A percentile compares a stretch with the other conserved stretches of the same genome.
These are phyloP conservation scores for Strobilomyces echinocephalus DNA, from an alignment of 768 basidiomycete genomes.

Conservation along the genomic window DNA sequence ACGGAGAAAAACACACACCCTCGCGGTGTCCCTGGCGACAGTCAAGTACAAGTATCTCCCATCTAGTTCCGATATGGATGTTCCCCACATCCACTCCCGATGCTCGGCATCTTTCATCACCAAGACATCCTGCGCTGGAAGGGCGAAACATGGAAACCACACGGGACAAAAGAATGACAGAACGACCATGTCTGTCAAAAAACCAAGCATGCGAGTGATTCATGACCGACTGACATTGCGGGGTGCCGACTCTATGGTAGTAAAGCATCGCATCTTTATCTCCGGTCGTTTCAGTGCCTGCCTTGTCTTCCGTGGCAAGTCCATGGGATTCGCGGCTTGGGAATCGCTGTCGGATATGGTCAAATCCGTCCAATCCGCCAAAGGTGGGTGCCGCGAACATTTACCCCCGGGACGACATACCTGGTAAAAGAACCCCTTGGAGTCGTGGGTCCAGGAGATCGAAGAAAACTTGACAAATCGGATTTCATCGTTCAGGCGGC, in stretches of 20 bases:
- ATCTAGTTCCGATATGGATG: constrained; percentile 54
- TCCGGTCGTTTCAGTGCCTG: constrained; percentile 53
- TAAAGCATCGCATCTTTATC: constrained; percentile 71
- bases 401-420: constrained; percentile 21
- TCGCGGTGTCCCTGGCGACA: constrained; percentile 55
- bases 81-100: constrained; percentile 61
- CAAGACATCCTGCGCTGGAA: constrained; percentile 61
- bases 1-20: constrained; percentile 36
- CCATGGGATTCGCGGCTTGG: constrained; percentile 49
- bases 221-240: constrained; percentile 47
- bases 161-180: background rate
- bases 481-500: constrained; percentile 59
- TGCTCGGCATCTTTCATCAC: constrained; percentile 60
- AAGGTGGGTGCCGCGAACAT: background rate
- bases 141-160: constrained; percentile 2
- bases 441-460: constrained; percentile 72
- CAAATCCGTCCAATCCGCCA: constrained; percentile 1
- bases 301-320: constrained; percentile 42
- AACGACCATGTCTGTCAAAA: constrained; percentile 3
- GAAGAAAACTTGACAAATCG: constrained; percentile 74
- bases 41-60: constrained; percentile 59
- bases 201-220: background rate
- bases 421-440: constrained; percentile 84
- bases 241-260: constrained; percentile 70
- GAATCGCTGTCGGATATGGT: constrained; percentile 41